These are phyloP conservation scores for Nicotiana paniculata DNA, from an alignment of 257 asterid species.

Conservation along the genomic window DNA sequence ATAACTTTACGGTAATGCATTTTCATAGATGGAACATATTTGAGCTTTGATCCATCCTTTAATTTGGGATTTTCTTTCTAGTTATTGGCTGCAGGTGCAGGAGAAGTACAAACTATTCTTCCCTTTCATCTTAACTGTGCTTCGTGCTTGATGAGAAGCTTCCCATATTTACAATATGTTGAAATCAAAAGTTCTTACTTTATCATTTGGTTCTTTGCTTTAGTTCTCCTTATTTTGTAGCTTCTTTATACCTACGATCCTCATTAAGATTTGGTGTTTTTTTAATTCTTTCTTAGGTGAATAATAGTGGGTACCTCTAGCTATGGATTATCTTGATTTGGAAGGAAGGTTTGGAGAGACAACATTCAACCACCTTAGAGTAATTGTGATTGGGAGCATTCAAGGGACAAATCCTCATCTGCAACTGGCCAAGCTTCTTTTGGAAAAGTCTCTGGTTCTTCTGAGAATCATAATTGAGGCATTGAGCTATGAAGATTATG, in stretches of 20 bases:
- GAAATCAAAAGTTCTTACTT: too few relatives aligned
- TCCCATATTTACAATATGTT: too few relatives aligned
- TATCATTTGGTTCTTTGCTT: not conserved
- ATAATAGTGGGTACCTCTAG: not conserved
- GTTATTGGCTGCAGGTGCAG: too few relatives aligned
- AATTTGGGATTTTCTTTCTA: too few relatives aligned
- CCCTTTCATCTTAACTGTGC: too few relatives aligned
- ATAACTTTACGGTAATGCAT: too few relatives aligned
- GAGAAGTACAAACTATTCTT: too few relatives aligned
- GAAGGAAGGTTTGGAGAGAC: not conserved
- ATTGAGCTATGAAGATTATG: not conserved
- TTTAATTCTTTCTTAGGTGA: not conserved
- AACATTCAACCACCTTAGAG: not conserved
- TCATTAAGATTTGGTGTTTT: not conserved
- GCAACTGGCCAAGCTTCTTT: not conserved
- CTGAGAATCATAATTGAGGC: not conserved
- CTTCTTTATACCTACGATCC: not conserved
- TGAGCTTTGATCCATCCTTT: too few relatives aligned
- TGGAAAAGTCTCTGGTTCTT: not conserved
- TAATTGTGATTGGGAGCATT: not conserved
- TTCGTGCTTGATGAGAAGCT: too few relatives aligned
- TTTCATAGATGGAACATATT: too few relatives aligned
- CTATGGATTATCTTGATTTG: not conserved
- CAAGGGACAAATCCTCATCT: not conserved
- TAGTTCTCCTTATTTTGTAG: not conserved